A percentile compares a stretch with the other conserved stretches of the same genome.
These are phyloP conservation scores for Diaporthe batatas DNA, from an alignment of 2,329 filamentous ascomycete genomes.

Conservation along the genomic window DNA sequence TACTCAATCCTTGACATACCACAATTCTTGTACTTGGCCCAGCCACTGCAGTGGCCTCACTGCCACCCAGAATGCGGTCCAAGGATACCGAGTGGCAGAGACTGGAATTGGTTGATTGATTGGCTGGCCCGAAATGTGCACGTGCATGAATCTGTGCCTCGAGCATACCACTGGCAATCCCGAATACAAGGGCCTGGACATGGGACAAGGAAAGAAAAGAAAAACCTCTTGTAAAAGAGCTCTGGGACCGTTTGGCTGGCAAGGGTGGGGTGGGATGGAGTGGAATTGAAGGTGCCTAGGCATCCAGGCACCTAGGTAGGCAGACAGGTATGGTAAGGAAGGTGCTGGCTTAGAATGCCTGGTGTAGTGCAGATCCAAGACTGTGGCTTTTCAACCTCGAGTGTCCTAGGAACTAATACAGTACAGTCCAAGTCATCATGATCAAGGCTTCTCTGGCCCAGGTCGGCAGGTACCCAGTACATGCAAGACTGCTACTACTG, in stretches of 20 bases:
- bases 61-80: neutral
- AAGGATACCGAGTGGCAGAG: neutral
- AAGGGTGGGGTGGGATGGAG: too few species aligned
- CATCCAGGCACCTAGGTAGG: too few species aligned
- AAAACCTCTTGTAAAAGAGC: too few species aligned
- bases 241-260: too few species aligned
- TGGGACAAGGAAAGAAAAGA: too few species aligned
- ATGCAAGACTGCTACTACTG: neutral
- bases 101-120: neutral
- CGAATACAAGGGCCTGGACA: too few species aligned
- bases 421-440: neutral
- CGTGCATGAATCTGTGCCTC: too few species aligned
- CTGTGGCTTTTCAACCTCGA: neutral
- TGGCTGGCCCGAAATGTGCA: too few species aligned
- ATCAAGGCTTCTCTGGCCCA: neutral
- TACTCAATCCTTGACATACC: neutral
- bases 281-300: too few species aligned
- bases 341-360: neutral
- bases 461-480: neutral
- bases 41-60: conserved; percentile 1
- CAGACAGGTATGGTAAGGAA: neutral
- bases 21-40: neutral
- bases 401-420: too few species aligned
- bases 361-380: too few species aligned
- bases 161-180: too few species aligned